Evolutionary conservation across 2,329 filamentous ascomycete species (phyloP).

Genomic region (Cordyceps fumosorosea): DNA sequence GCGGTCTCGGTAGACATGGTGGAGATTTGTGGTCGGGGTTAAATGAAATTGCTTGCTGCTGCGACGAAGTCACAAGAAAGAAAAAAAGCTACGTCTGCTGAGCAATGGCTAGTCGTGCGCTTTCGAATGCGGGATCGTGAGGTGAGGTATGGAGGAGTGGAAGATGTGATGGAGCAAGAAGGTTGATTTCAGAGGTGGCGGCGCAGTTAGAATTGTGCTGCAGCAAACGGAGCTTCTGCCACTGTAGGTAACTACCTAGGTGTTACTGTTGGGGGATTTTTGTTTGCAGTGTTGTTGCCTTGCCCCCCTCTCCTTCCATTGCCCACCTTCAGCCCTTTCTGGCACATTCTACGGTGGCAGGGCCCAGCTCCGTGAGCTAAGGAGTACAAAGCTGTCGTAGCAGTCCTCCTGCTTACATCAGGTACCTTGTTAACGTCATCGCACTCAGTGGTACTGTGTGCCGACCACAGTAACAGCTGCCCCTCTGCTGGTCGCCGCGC

Average conservation of each 20-base stretch:
- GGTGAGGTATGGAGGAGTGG: background rate
- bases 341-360: slow-evolving; percentile 10
- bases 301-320: slow-evolving; percentile 5
- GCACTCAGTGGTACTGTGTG: background rate
- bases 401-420: background rate
- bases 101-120: slow-evolving; percentile 7
- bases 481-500: background rate
- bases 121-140: background rate
- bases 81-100: slow-evolving; percentile 2
- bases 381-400: background rate
- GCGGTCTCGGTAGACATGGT: slow-evolving; percentile 23
- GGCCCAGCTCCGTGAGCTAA: background rate
- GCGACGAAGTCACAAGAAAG: slow-evolving; percentile 4
- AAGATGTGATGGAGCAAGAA: slow-evolving; percentile 7
- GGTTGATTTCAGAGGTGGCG: background rate
- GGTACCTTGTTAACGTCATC: background rate
- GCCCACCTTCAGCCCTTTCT: slow-evolving; percentile 10
- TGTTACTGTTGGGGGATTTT: background rate
- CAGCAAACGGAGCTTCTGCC: background rate
- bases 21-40: slow-evolving; percentile 10
- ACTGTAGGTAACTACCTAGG: background rate
- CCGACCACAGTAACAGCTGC: no score
- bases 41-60: slow-evolving; percentile 10
- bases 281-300: background rate
- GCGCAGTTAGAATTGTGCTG: background rate